phyloP scores from a whole-genome alignment of 176 grass and related monocot genomes.

The Pharus latifolius region DNA sequence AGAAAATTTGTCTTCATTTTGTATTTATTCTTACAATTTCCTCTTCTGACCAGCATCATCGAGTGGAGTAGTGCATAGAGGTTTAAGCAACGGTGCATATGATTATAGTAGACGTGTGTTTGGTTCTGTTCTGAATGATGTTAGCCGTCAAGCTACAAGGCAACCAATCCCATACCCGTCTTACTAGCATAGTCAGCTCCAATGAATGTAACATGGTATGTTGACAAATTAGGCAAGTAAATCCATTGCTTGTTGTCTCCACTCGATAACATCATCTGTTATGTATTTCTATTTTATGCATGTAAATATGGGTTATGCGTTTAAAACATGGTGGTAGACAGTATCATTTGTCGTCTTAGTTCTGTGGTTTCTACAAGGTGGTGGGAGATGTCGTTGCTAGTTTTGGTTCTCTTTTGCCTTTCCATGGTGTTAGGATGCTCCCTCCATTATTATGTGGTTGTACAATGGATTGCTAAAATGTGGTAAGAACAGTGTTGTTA shows the following conservation, averaged over 20 bases:
- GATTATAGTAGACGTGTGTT: slow-evolving; percentile 70
- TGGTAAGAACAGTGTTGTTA: too few relatives aligned
- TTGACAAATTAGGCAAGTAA: slow-evolving; percentile 1
- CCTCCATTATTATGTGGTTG: background rate
- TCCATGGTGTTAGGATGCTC: background rate
- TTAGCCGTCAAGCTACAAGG: slow-evolving; percentile 26
- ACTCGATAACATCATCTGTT: slow-evolving; percentile 12
- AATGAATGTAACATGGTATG: slow-evolving; percentile 3
- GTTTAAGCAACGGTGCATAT: slow-evolving; percentile 42
- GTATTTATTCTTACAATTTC: slow-evolving; percentile 21
- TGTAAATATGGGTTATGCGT: slow-evolving; percentile 33
- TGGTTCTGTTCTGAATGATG: slow-evolving; percentile 70
- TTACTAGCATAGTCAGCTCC: slow-evolving; percentile 31
- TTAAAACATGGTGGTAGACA: background rate
- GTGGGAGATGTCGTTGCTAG: background rate
- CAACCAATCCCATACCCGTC: slow-evolving; percentile 46
- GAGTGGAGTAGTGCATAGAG: slow-evolving; percentile 42
- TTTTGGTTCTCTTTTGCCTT: slow-evolving; percentile 7
- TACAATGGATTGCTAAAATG: slow-evolving; percentile 4
- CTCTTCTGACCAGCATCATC: slow-evolving; percentile 45
- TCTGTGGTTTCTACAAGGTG: slow-evolving; percentile 12
- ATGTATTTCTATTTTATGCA: slow-evolving; percentile 18
- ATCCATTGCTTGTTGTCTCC: slow-evolving; percentile 10
- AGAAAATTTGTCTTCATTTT: background rate
- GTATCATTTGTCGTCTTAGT: background rate